Conservation (phyloP, 164 flowering plant species). For the Cinnamomum micranthum region DNA sequence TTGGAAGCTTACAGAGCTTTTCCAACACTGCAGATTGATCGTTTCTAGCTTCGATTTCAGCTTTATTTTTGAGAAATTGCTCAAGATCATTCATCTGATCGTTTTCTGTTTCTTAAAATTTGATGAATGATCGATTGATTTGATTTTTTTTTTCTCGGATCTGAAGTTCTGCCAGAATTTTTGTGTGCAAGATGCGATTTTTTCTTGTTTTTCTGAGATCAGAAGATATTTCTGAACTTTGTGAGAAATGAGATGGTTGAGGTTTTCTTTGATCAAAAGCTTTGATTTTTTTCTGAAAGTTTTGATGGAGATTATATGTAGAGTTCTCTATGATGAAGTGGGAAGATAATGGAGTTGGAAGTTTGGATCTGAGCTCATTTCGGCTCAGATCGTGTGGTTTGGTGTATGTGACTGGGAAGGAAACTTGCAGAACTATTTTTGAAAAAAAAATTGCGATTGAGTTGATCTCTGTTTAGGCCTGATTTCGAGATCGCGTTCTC, state of each 20-base stretch:
- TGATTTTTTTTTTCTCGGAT: neutral
- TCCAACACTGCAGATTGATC: neutral
- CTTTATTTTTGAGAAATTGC: no score
- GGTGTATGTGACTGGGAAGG: neutral
- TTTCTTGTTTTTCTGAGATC: no score
- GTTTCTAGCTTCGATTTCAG: no score
- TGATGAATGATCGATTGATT: neutral
- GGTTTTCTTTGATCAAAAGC: no score
- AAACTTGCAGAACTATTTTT: neutral
- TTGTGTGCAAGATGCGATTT: neutral
- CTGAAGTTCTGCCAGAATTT: neutral
- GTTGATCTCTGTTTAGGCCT: no score
- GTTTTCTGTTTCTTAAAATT: no score
- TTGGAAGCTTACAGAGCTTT: neutral
- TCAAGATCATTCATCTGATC: no score
- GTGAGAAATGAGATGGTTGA: no score
- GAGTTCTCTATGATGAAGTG: neutral
- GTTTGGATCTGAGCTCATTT: neutral
- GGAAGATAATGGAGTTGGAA: neutral
- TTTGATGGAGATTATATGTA: neutral
- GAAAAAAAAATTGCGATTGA: neutral
- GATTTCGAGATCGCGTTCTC: no score
- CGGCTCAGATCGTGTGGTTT: neutral
- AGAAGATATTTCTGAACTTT: no score
- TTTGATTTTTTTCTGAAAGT: neutral